Evolutionary conservation across 2,329 filamentous ascomycete species (phyloP).

Genomic region (Fusarium sulawesiense): DNA sequence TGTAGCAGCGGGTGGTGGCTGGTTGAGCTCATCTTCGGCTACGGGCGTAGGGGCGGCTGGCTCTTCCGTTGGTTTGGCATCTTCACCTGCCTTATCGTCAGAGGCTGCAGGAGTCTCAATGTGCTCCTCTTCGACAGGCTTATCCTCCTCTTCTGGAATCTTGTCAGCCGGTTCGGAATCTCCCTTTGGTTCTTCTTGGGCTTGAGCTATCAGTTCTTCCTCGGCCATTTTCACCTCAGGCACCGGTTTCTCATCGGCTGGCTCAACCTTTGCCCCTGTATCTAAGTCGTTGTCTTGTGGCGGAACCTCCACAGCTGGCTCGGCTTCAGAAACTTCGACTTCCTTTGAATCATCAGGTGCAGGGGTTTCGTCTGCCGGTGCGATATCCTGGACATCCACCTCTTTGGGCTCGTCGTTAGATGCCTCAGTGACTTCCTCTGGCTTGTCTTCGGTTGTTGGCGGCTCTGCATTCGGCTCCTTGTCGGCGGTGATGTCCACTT

Average conservation of each 20-base stretch:
- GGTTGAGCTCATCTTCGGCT: constrained; percentile 10
- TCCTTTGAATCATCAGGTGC: constrained; percentile 1
- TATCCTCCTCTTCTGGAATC: constrained; percentile 26
- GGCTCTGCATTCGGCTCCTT: constrained; percentile 12
- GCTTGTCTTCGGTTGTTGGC: constrained; percentile 1
- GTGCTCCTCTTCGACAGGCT: constrained; percentile 25
- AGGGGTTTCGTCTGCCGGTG: not conserved
- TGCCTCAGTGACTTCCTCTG: constrained; percentile 3
- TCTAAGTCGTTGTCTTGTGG: constrained; percentile 7
- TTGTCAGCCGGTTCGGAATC: constrained; percentile 27
- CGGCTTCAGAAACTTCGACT: not conserved
- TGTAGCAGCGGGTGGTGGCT: constrained; percentile 1
- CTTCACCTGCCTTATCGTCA: constrained; percentile 24
- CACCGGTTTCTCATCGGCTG: constrained; percentile 5
- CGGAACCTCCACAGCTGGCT: not conserved
- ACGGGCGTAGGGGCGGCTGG: not conserved
- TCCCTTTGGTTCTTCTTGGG: constrained; percentile 24
- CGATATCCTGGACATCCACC: not conserved
- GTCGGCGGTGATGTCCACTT: constrained; percentile 1
- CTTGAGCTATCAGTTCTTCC: constrained; percentile 10
- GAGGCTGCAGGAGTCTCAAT: constrained; percentile 11
- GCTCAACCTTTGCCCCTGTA: not conserved
- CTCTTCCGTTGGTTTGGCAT: constrained; percentile 29
- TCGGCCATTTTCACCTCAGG: constrained; percentile 5
- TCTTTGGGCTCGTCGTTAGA: constrained; percentile 3